Evolutionary conservation across 257 asterid genomes (phyloP).

Genomic region (Plantago ovata): DNA sequence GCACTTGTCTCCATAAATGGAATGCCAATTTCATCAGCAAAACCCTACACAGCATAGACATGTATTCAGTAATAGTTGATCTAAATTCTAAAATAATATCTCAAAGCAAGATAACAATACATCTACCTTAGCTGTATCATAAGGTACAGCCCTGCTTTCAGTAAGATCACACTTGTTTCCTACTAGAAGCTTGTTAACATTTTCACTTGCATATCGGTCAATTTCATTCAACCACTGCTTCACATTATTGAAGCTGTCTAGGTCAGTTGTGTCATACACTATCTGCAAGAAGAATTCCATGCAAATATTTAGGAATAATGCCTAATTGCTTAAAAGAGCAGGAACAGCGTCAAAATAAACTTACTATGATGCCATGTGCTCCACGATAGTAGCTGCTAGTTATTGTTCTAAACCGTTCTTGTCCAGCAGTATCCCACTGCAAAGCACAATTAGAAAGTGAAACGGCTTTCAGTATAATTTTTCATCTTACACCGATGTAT

Average conservation of each 20-base stretch:
- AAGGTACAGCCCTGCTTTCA: conserved; percentile 71
- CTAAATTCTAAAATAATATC: not conserved
- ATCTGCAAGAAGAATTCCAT: conserved; percentile 40
- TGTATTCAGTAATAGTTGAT: conserved; percentile 6
- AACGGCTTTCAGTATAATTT: not conserved
- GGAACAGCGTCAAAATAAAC: conserved; percentile 30
- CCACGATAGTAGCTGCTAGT: conserved; percentile 97
- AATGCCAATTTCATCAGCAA: conserved; percentile 92
- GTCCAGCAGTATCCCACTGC: conserved; percentile 99
- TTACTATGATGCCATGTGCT: conserved; percentile 91
- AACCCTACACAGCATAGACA: conserved; percentile 44
- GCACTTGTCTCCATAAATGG: conserved; percentile 98
- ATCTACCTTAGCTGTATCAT: conserved; percentile 76
- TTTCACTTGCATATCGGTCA: conserved; percentile 88
- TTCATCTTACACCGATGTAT: no score
- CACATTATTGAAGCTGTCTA: conserved; percentile 85
- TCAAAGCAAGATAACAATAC: conserved; percentile 8
- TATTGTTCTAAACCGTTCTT: conserved; percentile 91
- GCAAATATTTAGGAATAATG: conserved; percentile 14
- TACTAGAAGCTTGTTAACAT: conserved; percentile 80
- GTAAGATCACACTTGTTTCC: conserved; percentile 87
- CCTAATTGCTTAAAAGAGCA: conserved; percentile 10
- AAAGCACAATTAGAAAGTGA: conserved; percentile 12
- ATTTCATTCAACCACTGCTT: conserved; percentile 93
- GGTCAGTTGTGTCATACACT: conserved; percentile 82